Evolutionary conservation across 1,284 basidiomycete species (phyloP).

Genomic region (Amylostereum chailletii): DNA sequence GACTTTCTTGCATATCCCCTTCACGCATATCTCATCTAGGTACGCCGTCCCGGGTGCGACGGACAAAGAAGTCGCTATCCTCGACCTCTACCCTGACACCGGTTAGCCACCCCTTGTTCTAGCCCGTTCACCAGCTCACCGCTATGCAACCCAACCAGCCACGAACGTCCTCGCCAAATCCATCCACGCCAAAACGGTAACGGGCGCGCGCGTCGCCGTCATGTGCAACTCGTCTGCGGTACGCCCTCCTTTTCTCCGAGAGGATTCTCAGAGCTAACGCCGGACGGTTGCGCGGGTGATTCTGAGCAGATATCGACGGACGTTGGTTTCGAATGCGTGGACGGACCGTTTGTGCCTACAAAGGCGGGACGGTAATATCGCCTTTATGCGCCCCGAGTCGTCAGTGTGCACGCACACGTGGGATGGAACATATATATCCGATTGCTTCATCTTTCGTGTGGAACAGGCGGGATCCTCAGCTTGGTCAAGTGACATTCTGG

Average conservation of each 20-base stretch:
- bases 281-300: not conserved
- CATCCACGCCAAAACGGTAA: slow-evolving; percentile 36
- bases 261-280: not conserved
- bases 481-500: no score
- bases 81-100: slow-evolving; percentile 47
- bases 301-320: slow-evolving; percentile 33
- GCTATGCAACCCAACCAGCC: slow-evolving; percentile 19
- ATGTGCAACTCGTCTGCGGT: slow-evolving; percentile 50
- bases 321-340: slow-evolving; percentile 47
- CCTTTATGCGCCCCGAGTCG: no score
- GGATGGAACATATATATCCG: no score
- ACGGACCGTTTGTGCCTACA: slow-evolving; percentile 35
- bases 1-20: no score
- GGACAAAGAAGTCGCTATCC: slow-evolving; percentile 49
- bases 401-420: no score
- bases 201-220: slow-evolving; percentile 31
- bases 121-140: not conserved
- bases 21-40: slow-evolving; percentile 8
- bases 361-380: slow-evolving; percentile 8
- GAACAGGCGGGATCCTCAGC: no score
- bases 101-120: slow-evolving; percentile 20
- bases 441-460: no score
- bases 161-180: slow-evolving; percentile 40
- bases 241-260: slow-evolving; percentile 11
- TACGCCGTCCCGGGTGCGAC: slow-evolving; percentile 44